Evolutionary conservation across 2,329 filamentous ascomycete species (phyloP).

Genomic region (Sarocladium brachiariae): DNA sequence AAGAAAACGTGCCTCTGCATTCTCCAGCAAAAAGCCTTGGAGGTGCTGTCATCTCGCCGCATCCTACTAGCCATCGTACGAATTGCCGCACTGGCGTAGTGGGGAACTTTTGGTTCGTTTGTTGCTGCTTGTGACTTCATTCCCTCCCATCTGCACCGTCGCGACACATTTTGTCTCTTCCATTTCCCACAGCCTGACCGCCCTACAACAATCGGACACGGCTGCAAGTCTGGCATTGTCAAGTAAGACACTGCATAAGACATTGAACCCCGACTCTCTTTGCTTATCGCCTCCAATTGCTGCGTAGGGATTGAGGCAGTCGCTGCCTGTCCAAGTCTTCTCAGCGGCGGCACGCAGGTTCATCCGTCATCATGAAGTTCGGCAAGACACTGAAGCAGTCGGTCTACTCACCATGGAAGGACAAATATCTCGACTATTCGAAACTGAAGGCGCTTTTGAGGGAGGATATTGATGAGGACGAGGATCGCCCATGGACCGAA

Average conservation of each 20-base stretch:
- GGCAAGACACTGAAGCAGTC: slow-evolving; percentile 78
- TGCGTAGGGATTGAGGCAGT: background rate
- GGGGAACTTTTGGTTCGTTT: background rate
- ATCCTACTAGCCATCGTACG: background rate
- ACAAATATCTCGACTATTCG: slow-evolving; percentile 89
- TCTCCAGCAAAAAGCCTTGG: background rate
- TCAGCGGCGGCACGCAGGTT: background rate
- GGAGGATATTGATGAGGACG: slow-evolving; percentile 59
- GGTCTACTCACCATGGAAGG: slow-evolving; percentile 81
- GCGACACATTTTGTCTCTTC: slow-evolving; percentile 4
- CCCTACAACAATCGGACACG: background rate
- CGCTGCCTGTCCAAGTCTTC: background rate
- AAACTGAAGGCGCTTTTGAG: slow-evolving; percentile 87
- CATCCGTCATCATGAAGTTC: slow-evolving; percentile 65
- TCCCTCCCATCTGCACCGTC: background rate
- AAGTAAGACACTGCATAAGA: background rate
- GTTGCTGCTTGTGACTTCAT: slow-evolving; percentile 4
- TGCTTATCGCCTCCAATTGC: background rate
- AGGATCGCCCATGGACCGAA: slow-evolving; percentile 76
- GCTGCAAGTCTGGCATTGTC: background rate
- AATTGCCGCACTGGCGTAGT: background rate
- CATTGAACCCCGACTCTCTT: background rate
- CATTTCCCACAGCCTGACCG: background rate
- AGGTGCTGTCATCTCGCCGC: background rate
- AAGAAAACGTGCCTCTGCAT: background rate